phyloP scores from a whole-genome alignment of 1,284 basidiomycete genomes.

The Cutaneotrichosporon spelunceum region DNA sequence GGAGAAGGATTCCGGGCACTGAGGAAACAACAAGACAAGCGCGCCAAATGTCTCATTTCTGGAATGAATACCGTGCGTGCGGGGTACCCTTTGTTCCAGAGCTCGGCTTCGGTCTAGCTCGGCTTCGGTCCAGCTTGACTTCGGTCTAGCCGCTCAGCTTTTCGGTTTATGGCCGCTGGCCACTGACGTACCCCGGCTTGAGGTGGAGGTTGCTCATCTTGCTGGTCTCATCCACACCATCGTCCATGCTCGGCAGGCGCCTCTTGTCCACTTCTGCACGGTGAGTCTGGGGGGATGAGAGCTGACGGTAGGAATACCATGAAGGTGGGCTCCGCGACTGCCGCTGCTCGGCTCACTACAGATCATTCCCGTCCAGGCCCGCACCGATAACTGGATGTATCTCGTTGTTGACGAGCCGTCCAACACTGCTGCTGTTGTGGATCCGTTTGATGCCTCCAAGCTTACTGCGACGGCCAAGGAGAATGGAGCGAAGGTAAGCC shows the following conservation, averaged over 20 bases:
- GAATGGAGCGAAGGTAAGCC: conserved; percentile 62
- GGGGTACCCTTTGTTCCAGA: background rate
- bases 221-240: no score
- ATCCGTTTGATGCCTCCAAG: conserved; percentile 72
- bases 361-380: conserved; percentile 70
- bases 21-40: background rate
- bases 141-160: no score
- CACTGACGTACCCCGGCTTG: background rate
- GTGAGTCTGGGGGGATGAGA: background rate
- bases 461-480: conserved; percentile 66
- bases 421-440: conserved; percentile 64
- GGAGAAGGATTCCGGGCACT: background rate
- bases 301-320: conserved; percentile 4
- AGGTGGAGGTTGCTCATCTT: background rate
- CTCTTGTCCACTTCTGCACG: background rate
- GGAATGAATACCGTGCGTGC: conserved; percentile 3
- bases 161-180: no score
- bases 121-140: no score
- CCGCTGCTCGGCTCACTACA: conserved; percentile 26
- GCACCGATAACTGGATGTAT: conserved; percentile 85
- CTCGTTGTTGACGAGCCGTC: conserved; percentile 70
- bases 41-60: background rate
- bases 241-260: background rate
- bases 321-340: conserved; percentile 9
- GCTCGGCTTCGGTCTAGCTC: no score